Conservation (phyloP, 345 rosid species). For the Adansonia digitata region DNA sequence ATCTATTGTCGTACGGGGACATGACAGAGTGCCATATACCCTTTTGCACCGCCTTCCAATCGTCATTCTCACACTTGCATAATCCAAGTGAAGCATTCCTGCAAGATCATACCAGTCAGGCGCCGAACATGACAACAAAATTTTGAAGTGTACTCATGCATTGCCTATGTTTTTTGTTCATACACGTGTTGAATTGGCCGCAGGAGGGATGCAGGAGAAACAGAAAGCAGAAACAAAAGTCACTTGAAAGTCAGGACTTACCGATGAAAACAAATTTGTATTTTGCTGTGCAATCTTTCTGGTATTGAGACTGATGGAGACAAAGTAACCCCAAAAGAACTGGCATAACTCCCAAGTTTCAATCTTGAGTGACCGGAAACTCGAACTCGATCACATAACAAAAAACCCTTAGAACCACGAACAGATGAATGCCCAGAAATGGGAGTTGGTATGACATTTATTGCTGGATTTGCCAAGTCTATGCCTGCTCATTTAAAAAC, state of each 20-base stretch:
- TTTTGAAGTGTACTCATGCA: background rate
- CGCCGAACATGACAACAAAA: background rate
- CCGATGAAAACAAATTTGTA: constrained; percentile 79
- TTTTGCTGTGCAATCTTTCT: constrained; percentile 53
- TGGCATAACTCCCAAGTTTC: constrained; percentile 58
- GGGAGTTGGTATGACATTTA: constrained; percentile 41
- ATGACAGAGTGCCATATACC: constrained; percentile 55
- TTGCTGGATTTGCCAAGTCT: constrained; percentile 37
- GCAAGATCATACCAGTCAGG: constrained; percentile 16
- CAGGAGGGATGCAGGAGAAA: background rate
- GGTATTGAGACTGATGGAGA: constrained; percentile 46
- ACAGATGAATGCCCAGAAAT: constrained; percentile 16
- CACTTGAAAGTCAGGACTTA: constrained; percentile 25
- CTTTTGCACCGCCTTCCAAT: constrained; percentile 63
- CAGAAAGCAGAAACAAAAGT: background rate
- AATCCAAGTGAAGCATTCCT: constrained; percentile 71
- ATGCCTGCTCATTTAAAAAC: constrained; percentile 38
- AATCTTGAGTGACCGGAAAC: constrained; percentile 64
- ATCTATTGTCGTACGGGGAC: constrained; percentile 75
- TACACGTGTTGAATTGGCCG: background rate
- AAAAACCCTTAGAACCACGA: constrained; percentile 26
- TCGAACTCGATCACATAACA: constrained; percentile 65
- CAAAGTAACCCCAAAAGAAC: constrained; percentile 43
- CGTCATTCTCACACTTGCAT: constrained; percentile 64
- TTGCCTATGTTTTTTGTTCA: background rate